Conservation (phyloP, 1,284 basidiomycete species). For the Boletus sp. region DNA sequence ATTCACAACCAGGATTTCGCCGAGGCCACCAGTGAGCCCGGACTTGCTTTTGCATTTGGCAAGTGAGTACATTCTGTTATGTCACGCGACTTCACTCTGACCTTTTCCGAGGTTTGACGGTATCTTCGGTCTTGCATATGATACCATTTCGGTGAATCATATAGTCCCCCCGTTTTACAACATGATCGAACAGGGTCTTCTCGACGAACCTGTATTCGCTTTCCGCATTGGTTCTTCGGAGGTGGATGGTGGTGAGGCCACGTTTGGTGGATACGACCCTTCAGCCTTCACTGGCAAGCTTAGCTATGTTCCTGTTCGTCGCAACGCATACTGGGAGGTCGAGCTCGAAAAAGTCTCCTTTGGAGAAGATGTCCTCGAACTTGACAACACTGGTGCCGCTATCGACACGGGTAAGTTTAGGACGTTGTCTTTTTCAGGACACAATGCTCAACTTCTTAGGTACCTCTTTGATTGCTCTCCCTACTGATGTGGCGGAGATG, state of each 20-base stretch:
- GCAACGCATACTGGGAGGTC: conserved; percentile 99
- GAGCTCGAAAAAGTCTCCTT: conserved; percentile 85
- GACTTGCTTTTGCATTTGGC: conserved; percentile 95
- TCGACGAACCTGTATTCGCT: conserved; percentile 88
- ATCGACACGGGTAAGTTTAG: conserved; percentile 82
- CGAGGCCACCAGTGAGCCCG: conserved; percentile 95
- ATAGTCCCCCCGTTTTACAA: conserved; percentile 95
- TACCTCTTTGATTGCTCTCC: conserved; percentile 87
- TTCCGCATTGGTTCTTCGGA: conserved; percentile 92
- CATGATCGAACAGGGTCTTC: conserved; percentile 82
- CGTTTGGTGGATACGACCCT: conserved; percentile 90
- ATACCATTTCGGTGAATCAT: conserved; percentile 94
- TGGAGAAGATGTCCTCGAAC: conserved; percentile 80
- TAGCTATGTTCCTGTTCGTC: conserved; percentile 86
- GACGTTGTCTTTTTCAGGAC: not conserved
- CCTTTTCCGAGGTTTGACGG: conserved; percentile 76
- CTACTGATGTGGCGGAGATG: conserved; percentile 96
- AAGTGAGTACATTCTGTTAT: conserved; percentile 65
- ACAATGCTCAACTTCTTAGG: conserved; percentile 41
- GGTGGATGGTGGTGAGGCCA: conserved; percentile 86
- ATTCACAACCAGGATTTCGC: conserved; percentile 88
- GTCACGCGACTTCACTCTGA: not conserved
- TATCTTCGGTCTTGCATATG: conserved; percentile 92
- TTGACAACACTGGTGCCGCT: conserved; percentile 90
- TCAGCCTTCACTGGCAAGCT: conserved; percentile 81